A percentile compares a stretch with the other conserved stretches of the same genome.
Conservation (phyloP, 2,329 filamentous ascomycete genomes). For the Hypoxylon sp. region DNA sequence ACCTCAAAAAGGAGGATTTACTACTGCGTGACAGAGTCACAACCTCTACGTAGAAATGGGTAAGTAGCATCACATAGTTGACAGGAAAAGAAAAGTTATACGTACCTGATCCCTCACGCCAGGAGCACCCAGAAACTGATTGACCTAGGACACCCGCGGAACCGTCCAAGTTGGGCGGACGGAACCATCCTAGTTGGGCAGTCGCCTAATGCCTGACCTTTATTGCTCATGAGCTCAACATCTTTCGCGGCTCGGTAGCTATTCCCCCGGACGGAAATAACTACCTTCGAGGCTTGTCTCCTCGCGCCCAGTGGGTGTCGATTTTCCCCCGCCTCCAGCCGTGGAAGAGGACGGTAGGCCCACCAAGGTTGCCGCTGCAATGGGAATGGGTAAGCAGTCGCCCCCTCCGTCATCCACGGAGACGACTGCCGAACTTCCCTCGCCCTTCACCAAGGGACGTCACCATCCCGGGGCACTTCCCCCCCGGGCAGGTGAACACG, state of each 20-base stretch:
- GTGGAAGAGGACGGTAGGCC: constrained; percentile 4
- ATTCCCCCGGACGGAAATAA: constrained; percentile 2
- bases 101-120: constrained; percentile 13
- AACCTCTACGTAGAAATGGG: neutral
- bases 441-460: constrained; percentile 29
- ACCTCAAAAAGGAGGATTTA: constrained; percentile 13
- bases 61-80: constrained; percentile 1
- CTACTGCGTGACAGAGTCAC: constrained; percentile 17
- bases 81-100: neutral
- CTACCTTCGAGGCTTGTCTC: constrained; percentile 22
- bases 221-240: constrained; percentile 26
- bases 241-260: constrained; percentile 25
- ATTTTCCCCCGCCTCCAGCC: constrained; percentile 2
- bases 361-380: constrained; percentile 25
- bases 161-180: neutral
- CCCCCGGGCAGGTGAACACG: constrained; percentile 25
- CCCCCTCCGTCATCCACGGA: constrained; percentile 13
- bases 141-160: constrained; percentile 25
- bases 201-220: constrained; percentile 38
- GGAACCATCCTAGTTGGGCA: constrained; percentile 19
- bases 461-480: constrained; percentile 6
- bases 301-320: constrained; percentile 23
- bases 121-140: constrained; percentile 33
- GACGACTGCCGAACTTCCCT: constrained; percentile 17
- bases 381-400: constrained; percentile 18